phyloP scores from a whole-genome alignment of 306 rosid species.

The Vachellia pachyceras region DNA sequence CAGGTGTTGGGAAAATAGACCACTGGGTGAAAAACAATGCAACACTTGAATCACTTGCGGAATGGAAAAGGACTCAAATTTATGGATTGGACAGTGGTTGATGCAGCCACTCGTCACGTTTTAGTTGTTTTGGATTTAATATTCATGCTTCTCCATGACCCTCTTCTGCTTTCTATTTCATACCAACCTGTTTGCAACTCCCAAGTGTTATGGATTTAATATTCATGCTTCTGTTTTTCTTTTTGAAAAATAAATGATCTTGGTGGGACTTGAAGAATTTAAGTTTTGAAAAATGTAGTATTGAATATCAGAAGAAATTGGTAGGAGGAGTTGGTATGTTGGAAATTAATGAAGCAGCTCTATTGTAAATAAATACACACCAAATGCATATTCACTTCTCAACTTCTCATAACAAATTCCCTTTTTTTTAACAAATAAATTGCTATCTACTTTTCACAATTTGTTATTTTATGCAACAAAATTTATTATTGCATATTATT shows the following conservation, averaged over 20 bases:
- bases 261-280: background rate
- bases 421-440: too few species aligned
- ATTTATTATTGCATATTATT: too few species aligned
- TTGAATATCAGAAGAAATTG: background rate
- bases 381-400: background rate
- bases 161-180: background rate
- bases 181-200: background rate
- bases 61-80: slow-evolving; percentile 34
- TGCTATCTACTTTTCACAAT: too few species aligned
- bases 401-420: background rate
- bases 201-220: background rate
- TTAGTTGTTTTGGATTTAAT: too few species aligned
- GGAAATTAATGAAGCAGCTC: background rate
- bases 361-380: background rate
- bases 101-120: slow-evolving; percentile 50
- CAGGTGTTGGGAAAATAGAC: slow-evolving; percentile 17
- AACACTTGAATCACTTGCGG: slow-evolving; percentile 1
- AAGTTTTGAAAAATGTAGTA: background rate
- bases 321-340: background rate
- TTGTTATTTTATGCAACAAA: too few species aligned
- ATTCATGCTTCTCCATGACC: slow-evolving; percentile 36
- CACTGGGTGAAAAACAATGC: slow-evolving; percentile 14
- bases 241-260: background rate
- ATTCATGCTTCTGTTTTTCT: background rate
- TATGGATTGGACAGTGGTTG: slow-evolving; percentile 41